These are phyloP conservation scores for Groenewaldozyma tartarivorans DNA, from an alignment of 805 yeast genomes.

Conservation along the genomic window DNA sequence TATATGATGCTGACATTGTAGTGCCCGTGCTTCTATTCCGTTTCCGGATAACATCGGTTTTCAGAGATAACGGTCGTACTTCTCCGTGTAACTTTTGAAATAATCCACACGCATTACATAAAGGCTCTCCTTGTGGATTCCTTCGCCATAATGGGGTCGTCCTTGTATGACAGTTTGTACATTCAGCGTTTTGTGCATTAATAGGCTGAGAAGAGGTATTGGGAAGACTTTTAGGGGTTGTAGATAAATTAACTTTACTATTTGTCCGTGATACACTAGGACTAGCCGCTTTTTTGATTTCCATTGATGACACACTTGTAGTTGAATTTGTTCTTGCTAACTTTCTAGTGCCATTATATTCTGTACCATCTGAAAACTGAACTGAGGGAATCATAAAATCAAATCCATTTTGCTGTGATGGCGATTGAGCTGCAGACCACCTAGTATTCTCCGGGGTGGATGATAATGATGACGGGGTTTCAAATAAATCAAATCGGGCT, in stretches of 20 bases:
- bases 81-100: slow-evolving; percentile 91
- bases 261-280: background rate
- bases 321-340: background rate
- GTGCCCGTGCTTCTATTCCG: slow-evolving; percentile 49
- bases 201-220: slow-evolving; percentile 1
- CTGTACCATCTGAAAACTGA: background rate
- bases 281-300: background rate
- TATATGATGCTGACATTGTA: background rate
- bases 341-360: background rate
- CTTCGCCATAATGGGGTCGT: slow-evolving; percentile 96
- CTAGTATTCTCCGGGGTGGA: too few species aligned
- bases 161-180: slow-evolving; percentile 84
- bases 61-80: slow-evolving; percentile 85
- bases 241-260: background rate
- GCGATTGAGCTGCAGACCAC: too few species aligned
- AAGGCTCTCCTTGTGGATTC: slow-evolving; percentile 86
- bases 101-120: slow-evolving; percentile 95
- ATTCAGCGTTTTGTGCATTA: slow-evolving; percentile 25
- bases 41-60: slow-evolving; percentile 89
- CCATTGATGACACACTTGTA: background rate
- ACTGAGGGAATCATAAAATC: background rate
- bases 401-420: background rate
- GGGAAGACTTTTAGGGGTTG: background rate
- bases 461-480: slow-evolving; percentile 2
- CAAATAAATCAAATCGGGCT: background rate